Base-by-base conservation (phyloP, 78 protist genomes). In the slime mould (Dictyostelium discoideum) region DNA sequence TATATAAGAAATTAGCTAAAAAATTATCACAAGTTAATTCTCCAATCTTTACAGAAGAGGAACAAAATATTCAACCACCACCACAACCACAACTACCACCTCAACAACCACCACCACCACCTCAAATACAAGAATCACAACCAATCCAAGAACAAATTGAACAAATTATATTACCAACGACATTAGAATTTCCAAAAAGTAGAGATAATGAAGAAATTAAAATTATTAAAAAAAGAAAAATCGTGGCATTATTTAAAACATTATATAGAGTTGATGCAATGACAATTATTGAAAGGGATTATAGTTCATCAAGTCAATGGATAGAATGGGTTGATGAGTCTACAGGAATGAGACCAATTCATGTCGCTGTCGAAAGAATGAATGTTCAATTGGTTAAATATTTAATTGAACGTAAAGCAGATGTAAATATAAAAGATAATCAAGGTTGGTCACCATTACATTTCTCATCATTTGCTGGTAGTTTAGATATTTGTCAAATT, bases 381-480 rank as follows among this genome's bases (percentile, higher is more conserved):
- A 80, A 90, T 72, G 37, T 90, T 4, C 65, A 32, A 4, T 50
- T 90, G 29, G 84, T 90, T 3, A 90, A 90, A 72, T 82, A 48
- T 63, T 80, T 90, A 22, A 54, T 90, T 7, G 95, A 90, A 10
- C 26, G 73, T 16, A 80, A 37, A 22, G 84, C 77, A 14, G 95
- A 90, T 39, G 88, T 82, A 11, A 82, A 82, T 22, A 54, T 80
- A 6, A 90, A 90, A 24, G 95, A 90, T 29, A 2, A 22, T 8
- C 95, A 90, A 78, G 95, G 95, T n/a, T 90, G 95, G 95, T 67
- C 89, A 18, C 88, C 95, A 37, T 77, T 90, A 32, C 95, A 90
- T 78, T 90, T 90, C 57, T 26, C 95, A 3, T n/a, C 95, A 9
- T 90, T 78, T 50, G 87, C 95, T 5, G 95, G 95, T 50, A 90